Base-by-base conservation (phyloP, 2,329 filamentous ascomycete genomes). In the Ploettnerulaceae sp. region DNA sequence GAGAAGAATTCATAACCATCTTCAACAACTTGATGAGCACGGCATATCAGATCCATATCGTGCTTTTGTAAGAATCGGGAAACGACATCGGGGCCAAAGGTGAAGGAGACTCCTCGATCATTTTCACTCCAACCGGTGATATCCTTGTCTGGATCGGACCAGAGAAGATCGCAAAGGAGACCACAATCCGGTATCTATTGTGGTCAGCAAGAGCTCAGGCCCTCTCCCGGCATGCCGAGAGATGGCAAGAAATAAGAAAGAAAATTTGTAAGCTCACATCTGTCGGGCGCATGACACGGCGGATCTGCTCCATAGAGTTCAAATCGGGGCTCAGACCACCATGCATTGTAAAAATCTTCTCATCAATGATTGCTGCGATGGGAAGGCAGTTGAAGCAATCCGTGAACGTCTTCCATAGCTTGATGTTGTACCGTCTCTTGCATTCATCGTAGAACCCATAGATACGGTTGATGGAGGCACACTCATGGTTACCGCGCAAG, bases 321-420 rank as follows among this genome's bases (percentile, higher is more conserved):
- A 98, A 77, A 67, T 96, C 93, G 34, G 93, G 93, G 69, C 89
- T 96, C 64, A 98, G 74, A 65, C 93, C 93, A 66, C 93, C 93
- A 72, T 98, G 93, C 91, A 98, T 96, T 66, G 90, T 96, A 76
- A 98, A 97, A 67, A 98, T 98, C 84, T 97, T 98, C 77, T 96
- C 93, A 65, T 95, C 91, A 62, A 98, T 96, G 71, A 98, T 98
- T 59, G 93, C 91, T 48, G 91, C 93, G 68, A 98, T 97, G 37
- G 91, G 91, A 65, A 97, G 73, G 72, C 89, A 96, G 77, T 98
- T 98, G 81, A 98, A 98, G 78, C 90, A 96, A 69, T 98, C 91
- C 55, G 90, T 96, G 68, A 98, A 97, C 1, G 91, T 97, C 80
- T 98, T 98, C 91, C 91, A 97, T 52, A 97, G 79, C 80, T 97